Conservation (phyloP, 176 grass and related monocot species). For the Avena sativa region DNA sequence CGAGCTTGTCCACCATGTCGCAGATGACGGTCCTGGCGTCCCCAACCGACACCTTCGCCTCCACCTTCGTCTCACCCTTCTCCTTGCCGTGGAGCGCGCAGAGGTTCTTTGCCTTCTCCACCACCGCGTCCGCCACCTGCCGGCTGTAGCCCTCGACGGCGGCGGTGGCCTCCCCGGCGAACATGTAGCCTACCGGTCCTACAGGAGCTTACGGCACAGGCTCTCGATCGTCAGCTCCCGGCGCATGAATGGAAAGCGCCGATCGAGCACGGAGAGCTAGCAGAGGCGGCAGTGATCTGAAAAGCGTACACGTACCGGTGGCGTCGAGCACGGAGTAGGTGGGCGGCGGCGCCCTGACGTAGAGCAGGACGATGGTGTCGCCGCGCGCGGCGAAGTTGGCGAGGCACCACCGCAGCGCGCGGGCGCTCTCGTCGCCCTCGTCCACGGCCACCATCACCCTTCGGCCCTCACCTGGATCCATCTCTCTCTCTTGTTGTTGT, state of each 20-base stretch:
- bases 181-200: conserved; percentile 71
- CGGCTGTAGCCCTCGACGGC: conserved; percentile 69
- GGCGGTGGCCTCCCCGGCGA: conserved; percentile 63
- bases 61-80: conserved; percentile 56
- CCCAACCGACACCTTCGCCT: conserved; percentile 60
- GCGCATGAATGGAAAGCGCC: neutral
- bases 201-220: conserved; percentile 17
- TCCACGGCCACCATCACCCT: conserved; percentile 79
- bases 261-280: neutral
- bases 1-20: conserved; percentile 57
- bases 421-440: conserved; percentile 79
- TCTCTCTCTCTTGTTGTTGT: conserved; percentile 6
- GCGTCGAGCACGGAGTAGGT: conserved; percentile 63
- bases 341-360: conserved; percentile 57
- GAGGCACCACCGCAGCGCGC: conserved; percentile 77
- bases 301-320: conserved; percentile 70
- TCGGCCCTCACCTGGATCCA: conserved; percentile 38
- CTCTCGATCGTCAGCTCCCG: neutral
- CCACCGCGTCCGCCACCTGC: conserved; percentile 70
- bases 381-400: conserved; percentile 44
- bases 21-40: conserved; percentile 73
- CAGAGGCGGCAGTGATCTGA: neutral
- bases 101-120: conserved; percentile 65
- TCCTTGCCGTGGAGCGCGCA: conserved; percentile 66
- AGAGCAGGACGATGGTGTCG: conserved; percentile 66